phyloP scores from a whole-genome alignment of 2,329 filamentous ascomycete species.

The Trichophyton mentagrophytes region DNA sequence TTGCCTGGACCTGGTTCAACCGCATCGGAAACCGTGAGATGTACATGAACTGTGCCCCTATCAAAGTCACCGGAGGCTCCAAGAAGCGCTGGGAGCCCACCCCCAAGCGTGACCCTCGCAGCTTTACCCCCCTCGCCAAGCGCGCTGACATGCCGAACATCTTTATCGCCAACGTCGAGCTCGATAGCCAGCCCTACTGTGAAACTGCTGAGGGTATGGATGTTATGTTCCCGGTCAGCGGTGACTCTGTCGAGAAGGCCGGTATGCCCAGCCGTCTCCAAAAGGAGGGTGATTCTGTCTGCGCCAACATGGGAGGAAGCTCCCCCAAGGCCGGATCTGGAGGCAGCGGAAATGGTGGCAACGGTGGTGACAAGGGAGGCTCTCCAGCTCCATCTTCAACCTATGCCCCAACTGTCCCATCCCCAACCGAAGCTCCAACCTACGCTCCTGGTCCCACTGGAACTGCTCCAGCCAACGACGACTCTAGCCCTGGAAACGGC shows the following conservation, averaged over 20 bases:
- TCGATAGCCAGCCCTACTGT: slow-evolving; percentile 38
- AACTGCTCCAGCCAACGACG: slow-evolving; percentile 13
- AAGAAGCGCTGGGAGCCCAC: slow-evolving; percentile 21
- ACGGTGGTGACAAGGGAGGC: slow-evolving; percentile 12
- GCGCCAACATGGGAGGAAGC: slow-evolving; percentile 19
- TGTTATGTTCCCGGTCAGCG: slow-evolving; percentile 56
- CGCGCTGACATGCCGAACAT: slow-evolving; percentile 56
- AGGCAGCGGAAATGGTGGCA: slow-evolving; percentile 12
- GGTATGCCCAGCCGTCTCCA: slow-evolving; percentile 30
- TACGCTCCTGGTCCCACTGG: background rate
- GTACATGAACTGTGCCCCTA: slow-evolving; percentile 90
- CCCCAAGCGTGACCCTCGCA: slow-evolving; percentile 6
- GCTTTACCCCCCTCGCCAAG: slow-evolving; percentile 32
- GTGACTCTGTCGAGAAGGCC: slow-evolving; percentile 42
- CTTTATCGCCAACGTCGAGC: slow-evolving; percentile 57
- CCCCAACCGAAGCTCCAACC: slow-evolving; percentile 10
- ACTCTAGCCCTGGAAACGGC: slow-evolving; percentile 13
- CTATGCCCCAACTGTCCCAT: slow-evolving; percentile 11
- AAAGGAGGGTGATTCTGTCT: slow-evolving; percentile 19
- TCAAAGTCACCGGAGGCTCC: slow-evolving; percentile 48
- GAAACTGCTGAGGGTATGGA: slow-evolving; percentile 42
- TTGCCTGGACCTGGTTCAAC: slow-evolving; percentile 95
- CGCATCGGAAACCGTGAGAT: slow-evolving; percentile 84
- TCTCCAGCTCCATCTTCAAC: slow-evolving; percentile 14
- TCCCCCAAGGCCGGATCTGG: slow-evolving; percentile 22